Base-by-base conservation (phyloP, 2,329 filamentous ascomycete species). In the Diatrype stigma region DNA sequence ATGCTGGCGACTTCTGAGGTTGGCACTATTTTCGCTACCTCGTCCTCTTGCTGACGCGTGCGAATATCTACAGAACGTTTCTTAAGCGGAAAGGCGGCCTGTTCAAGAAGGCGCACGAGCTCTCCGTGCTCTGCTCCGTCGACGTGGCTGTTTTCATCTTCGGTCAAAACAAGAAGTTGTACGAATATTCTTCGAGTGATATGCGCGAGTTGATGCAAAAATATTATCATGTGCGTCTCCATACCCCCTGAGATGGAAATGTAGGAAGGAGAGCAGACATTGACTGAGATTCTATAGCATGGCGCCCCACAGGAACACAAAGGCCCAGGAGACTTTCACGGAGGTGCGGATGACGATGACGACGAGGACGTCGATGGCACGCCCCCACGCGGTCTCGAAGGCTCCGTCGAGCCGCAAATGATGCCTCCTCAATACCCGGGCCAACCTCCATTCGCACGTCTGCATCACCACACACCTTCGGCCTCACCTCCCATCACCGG, bases 71-170 rank as follows among this genome's bases (percentile, higher is more conserved):
- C 66, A 96, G 92, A 59, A 99, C 94, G 42, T 99, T 99, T 71
- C 78, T 99, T 61, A 99, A 99, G 81, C 89, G 94, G 76, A 99
- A 99, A 74, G 94, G 93, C 63, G 94, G 94, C 64, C 79, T 99
- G 46, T 99, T 99, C 82, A 99, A 99, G 79, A 99, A 99, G 82
- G 94, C 94, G 49, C 92, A 99, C 71, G 94, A 99, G 80, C 82
- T 99, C 48, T 96, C 93, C 48, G 94, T 99, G 45, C 86, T 99
- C 56, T 99, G 94, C 71, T 96, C 92, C 37, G 94, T 99, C 68
- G 94, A 99, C 70, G 94, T 99, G 60, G 94, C 94, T 38, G 94
- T 99, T 65, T 94, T 99, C 70, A 96, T 99, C 65, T 97, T 97
- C 67, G 93, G 93, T 57, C 92, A 90, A 74, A 99, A 99, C 73